Base-by-base conservation (phyloP, 2,329 filamentous ascomycete genomes). In the Fragosphaeria purpurea region DNA sequence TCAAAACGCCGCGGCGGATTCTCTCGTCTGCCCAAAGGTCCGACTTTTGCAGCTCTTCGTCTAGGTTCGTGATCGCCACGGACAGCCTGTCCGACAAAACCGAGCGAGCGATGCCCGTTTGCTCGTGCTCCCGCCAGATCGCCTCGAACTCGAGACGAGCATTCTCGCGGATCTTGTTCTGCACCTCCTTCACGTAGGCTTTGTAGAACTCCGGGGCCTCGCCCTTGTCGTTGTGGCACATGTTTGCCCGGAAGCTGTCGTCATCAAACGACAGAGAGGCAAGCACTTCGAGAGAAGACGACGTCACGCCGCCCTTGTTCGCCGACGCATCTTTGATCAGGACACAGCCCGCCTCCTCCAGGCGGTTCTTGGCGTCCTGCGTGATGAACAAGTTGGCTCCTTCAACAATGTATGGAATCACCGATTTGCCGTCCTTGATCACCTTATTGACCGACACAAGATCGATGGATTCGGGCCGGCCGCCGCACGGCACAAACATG, bases 281-380 rank as follows among this genome's bases (percentile, higher is more conserved):
- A 31, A 98, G 80, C 6, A 98, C 93, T 63, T 98, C 93, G 35
- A 97, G 82, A 1, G 93, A 97, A 0, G 93, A 97, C 1, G 89
- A 96, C 1, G 93, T 98, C 44, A 98, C 93, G 66, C 93, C 93
- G 57, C 93, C 93, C 76, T 98, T 98, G 79, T 98, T 98, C 51
- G 91, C 90, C 39, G 88, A 95, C 5, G 93, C 93, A 67, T 98
- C 93, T 73, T 98, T 98, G 83, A 89, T 96, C 41, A 98, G 70
- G 60, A 97, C 82, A 63, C 88, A 94, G 53, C 93, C 93, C n/a
- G 91, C 90, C 60, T 88, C 85, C 71, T 98, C 93, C 11, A 98
- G 81, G 31, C 89, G 86, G 50, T 97, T 78, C 74, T 97, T 97
- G 60, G 91, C 91, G 62, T 98, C 93, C 69, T 98, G 93, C 1